These are phyloP conservation scores for Cladosporium austrohemisphaericum DNA, from an alignment of 2,329 filamentous ascomycete genomes.

Conservation along the genomic window DNA sequence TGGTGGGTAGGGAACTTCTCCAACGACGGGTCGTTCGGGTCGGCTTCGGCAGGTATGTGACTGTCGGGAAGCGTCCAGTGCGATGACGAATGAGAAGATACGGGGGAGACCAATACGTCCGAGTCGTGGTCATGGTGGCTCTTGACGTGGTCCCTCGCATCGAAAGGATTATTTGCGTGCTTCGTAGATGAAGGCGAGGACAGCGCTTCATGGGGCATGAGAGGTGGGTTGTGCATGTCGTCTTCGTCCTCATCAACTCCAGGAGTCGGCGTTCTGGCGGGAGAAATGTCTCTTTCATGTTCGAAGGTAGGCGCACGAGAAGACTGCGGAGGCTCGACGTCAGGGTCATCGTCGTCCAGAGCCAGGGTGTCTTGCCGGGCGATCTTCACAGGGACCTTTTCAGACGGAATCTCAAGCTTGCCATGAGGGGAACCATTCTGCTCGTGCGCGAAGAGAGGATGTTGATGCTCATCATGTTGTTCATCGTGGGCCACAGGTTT, in stretches of 20 bases:
- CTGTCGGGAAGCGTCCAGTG: not conserved
- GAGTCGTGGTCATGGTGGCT: conserved; percentile 22
- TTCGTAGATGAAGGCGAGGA: too few relatives aligned
- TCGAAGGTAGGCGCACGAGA: conserved; percentile 6
- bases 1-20: conserved; percentile 34
- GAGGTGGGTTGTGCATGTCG: conserved; percentile 27
- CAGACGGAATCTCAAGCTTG: not conserved
- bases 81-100: conserved; percentile 7
- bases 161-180: not conserved
- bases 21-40: conserved; percentile 30
- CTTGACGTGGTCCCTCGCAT: too few relatives aligned
- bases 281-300: not conserved
- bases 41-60: conserved; percentile 18
- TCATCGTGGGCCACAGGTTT: not conserved
- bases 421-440: not conserved
- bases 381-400: conserved; percentile 3
- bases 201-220: not conserved
- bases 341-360: conserved; percentile 8
- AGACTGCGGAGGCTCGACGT: not conserved
- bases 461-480: conserved; percentile 16
- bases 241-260: conserved; percentile 20
- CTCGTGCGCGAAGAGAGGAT: conserved; percentile 36
- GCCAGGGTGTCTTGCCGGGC: conserved; percentile 24
- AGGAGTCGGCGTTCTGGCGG: not conserved
- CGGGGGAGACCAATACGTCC: not conserved